Conservation (phyloP, 2,329 filamentous ascomycete genomes). For the Aspergillus arachidicola region DNA sequence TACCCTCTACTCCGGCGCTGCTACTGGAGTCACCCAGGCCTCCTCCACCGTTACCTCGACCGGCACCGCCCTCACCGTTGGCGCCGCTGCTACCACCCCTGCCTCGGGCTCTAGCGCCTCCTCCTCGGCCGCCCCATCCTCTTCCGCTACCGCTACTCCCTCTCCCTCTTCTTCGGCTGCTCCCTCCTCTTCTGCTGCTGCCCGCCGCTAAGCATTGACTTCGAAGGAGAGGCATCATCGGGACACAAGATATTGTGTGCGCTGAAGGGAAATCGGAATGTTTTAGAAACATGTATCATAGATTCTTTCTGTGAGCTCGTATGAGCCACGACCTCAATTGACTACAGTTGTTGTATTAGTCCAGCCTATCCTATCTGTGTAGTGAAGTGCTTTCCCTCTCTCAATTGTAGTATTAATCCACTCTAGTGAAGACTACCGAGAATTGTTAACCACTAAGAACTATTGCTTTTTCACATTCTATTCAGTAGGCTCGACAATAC, state of each 20-base stretch:
- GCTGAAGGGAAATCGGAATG: neutral
- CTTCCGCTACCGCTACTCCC: slow-evolving; percentile 3
- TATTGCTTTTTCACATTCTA: too few species aligned
- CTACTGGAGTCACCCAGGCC: slow-evolving; percentile 15
- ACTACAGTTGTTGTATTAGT: neutral
- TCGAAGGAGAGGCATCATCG: neutral
- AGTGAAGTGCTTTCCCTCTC: neutral
- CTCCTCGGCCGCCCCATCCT: neutral
- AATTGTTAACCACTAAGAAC: too few species aligned
- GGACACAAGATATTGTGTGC: neutral
- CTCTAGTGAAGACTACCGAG: too few species aligned
- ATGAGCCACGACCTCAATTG: neutral
- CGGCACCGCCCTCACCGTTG: slow-evolving; percentile 12
- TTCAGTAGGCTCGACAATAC: too few species aligned
- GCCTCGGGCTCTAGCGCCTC: slow-evolving; percentile 1
- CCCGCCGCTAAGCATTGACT: neutral
- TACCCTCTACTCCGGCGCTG: slow-evolving; percentile 20
- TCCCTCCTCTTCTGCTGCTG: slow-evolving; percentile 4
- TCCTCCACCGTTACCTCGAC: slow-evolving; percentile 19
- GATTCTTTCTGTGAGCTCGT: too few species aligned
- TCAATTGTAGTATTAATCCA: too few species aligned
- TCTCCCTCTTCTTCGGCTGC: slow-evolving; percentile 4
- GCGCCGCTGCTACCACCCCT: slow-evolving; percentile 1
- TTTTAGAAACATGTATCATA: neutral
- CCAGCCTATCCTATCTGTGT: neutral